These are phyloP conservation scores for Lecanicillium sp. DNA, from an alignment of 2,329 filamentous ascomycete genomes.

Conservation along the genomic window DNA sequence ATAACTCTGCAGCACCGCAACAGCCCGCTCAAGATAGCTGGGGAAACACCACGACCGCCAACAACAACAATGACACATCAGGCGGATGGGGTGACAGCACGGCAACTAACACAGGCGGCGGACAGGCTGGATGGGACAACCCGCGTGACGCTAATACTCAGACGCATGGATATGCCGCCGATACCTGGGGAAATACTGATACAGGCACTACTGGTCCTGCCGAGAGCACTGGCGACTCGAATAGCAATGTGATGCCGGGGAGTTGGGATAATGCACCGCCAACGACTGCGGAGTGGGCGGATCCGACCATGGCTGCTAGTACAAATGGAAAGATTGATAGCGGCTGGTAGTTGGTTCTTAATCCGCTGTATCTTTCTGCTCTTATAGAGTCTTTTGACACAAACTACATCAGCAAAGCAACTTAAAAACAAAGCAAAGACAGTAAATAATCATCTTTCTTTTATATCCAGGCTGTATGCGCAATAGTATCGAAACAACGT, in stretches of 20 bases:
- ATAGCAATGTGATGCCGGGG: not conserved
- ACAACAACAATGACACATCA: too few species aligned
- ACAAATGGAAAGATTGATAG: constrained; percentile 18
- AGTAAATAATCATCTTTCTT: too few species aligned
- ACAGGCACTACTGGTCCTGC: not conserved
- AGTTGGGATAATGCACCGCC: not conserved
- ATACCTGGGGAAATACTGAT: constrained; percentile 6
- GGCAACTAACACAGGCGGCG: constrained; percentile 7
- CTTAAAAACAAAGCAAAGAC: too few species aligned
- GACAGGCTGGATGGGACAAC: constrained; percentile 2
- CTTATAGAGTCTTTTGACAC: too few species aligned
- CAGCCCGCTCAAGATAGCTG: not conserved
- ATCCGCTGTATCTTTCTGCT: too few species aligned
- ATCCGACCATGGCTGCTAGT: constrained; percentile 21
- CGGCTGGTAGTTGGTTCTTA: too few species aligned
- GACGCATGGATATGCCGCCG: not conserved
- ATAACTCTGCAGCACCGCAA: constrained; percentile 1
- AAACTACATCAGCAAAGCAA: too few species aligned
- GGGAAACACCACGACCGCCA: not conserved
- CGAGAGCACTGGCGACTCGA: too few species aligned
- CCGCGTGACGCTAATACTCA: constrained; percentile 3
- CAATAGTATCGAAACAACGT: too few species aligned
- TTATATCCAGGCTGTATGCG: too few species aligned
- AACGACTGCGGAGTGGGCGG: constrained; percentile 19
- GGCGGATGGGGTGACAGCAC: not conserved